Conservation (phyloP, 2,329 filamentous ascomycete genomes). For the Cladosporium sp. region DNA sequence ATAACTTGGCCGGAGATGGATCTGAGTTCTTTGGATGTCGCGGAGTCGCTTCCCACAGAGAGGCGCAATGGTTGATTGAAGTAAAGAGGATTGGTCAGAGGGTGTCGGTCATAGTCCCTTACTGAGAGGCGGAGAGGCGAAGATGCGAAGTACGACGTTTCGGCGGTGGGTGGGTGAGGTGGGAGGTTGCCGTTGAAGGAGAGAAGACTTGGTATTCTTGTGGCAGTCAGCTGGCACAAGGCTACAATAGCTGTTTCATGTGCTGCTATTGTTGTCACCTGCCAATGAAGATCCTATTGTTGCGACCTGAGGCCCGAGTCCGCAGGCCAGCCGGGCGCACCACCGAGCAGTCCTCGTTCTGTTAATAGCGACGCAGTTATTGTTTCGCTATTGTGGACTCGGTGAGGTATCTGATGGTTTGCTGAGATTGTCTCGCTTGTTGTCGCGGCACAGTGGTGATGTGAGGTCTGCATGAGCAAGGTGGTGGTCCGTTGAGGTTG, state of each 20-base stretch:
- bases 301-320: conserved; percentile 3
- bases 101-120: background rate
- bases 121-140: background rate
- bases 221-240: background rate
- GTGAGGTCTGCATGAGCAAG: conserved; percentile 7
- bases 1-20: background rate
- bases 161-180: background rate
- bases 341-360: background rate
- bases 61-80: background rate
- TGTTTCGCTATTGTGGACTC: too few relatives aligned
- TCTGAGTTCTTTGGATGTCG: background rate
- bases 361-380: too few relatives aligned
- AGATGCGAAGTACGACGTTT: background rate
- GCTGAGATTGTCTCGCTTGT: too few relatives aligned
- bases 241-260: background rate
- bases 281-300: conserved; percentile 6
- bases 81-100: background rate
- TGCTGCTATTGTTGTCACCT: conserved; percentile 7
- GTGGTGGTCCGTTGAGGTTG: conserved; percentile 7
- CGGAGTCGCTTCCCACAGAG: background rate
- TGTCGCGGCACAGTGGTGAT: background rate
- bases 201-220: too few relatives aligned
- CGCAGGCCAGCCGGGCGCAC: conserved; percentile 5
- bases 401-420: too few relatives aligned
- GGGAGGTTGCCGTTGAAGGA: background rate